These are phyloP conservation scores for Papiliotrema laurentii DNA, from an alignment of 1,284 basidiomycete genomes.

Conservation along the genomic window DNA sequence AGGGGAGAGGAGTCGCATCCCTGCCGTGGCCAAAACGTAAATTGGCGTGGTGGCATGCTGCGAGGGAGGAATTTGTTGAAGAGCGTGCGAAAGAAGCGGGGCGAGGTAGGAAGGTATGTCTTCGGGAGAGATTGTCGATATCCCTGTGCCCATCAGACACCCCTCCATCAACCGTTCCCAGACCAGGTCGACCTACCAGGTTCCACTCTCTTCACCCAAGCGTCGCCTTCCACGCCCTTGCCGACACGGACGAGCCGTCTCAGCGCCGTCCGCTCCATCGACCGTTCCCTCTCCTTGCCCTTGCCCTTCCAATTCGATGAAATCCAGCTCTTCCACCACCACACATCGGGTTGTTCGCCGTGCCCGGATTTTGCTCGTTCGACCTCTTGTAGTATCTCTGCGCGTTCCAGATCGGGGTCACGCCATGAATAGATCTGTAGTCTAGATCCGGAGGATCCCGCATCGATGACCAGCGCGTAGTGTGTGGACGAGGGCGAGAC, in stretches of 20 bases:
- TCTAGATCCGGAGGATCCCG: slow-evolving; percentile 92
- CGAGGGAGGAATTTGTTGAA: slow-evolving; percentile 76
- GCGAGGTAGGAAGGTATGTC: slow-evolving; percentile 70
- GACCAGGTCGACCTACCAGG: slow-evolving; percentile 63
- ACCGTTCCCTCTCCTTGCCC: slow-evolving; percentile 34
- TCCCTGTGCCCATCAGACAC: slow-evolving; percentile 58
- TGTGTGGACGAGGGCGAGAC: slow-evolving; percentile 57
- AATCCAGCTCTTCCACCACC: slow-evolving; percentile 34
- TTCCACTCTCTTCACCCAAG: slow-evolving; percentile 88
- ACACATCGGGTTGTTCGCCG: slow-evolving; percentile 16
- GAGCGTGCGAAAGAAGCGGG: slow-evolving; percentile 78
- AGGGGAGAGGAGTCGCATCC: slow-evolving; percentile 82
- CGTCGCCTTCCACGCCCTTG: slow-evolving; percentile 77
- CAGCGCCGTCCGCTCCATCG: slow-evolving; percentile 40
- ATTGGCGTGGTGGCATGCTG: slow-evolving; percentile 78
- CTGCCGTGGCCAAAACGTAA: slow-evolving; percentile 93
- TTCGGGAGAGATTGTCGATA: slow-evolving; percentile 72
- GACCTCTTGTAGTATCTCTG: slow-evolving; percentile 44
- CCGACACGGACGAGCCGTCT: slow-evolving; percentile 72
- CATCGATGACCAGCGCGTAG: slow-evolving; percentile 96
- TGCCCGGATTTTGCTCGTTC: slow-evolving; percentile 10
- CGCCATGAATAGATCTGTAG: slow-evolving; percentile 97
- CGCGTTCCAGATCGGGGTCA: slow-evolving; percentile 61
- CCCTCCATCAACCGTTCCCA: neutral
- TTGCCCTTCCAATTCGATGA: slow-evolving; percentile 36